phyloP scores from a whole-genome alignment of 257 asterid species.

The Solanum sparsipilum region DNA sequence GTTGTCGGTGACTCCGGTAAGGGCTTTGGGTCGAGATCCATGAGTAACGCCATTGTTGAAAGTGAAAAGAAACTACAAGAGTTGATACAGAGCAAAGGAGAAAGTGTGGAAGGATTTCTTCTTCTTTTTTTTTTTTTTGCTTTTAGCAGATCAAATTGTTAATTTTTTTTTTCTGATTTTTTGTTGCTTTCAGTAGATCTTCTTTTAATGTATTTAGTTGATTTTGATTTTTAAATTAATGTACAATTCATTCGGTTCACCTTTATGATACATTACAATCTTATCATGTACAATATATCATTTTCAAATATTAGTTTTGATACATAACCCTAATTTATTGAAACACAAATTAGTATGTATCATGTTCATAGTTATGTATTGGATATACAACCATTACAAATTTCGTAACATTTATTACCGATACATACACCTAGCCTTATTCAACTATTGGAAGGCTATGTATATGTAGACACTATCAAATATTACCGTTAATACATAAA shows the following conservation, averaged over 20 bases:
- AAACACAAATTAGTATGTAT: background rate
- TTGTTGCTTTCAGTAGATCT: background rate
- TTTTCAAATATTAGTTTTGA: background rate
- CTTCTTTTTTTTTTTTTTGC: no score
- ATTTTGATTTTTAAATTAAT: no score
- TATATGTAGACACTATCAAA: background rate
- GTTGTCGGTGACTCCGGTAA: background rate
- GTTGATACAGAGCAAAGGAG: background rate
- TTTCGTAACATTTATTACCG: no score
- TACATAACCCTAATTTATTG: no score
- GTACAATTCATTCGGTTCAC: no score
- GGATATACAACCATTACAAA: no score
- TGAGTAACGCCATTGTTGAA: background rate
- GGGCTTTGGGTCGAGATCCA: background rate
- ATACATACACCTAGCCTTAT: background rate
- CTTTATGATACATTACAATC: background rate
- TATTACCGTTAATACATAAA: no score
- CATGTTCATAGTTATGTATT: background rate
- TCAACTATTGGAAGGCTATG: background rate
- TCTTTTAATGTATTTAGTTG: background rate
- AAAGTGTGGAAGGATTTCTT: background rate
- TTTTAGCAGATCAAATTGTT: background rate
- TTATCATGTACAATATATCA: background rate
- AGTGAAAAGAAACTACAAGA: background rate
- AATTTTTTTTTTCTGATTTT: rapidly evolving